Base-by-base conservation (phyloP, 164 flowering plant genomes). In the Vitis rotundifolia region DNA sequence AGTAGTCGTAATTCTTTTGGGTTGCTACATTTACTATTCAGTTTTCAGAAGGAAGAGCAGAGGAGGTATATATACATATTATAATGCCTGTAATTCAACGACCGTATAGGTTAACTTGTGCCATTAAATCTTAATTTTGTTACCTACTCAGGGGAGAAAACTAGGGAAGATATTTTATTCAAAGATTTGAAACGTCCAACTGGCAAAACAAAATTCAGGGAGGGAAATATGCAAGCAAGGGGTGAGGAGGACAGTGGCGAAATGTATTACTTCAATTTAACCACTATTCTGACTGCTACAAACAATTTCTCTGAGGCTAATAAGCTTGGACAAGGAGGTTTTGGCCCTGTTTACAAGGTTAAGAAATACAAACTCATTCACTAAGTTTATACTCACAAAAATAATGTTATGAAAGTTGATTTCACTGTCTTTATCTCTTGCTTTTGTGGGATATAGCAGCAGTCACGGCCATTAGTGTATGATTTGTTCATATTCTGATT, bases 331-430 rank as follows among this genome's bases (percentile, higher is more conserved):
- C 57, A 75, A 75, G 85, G 85, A 0, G 83, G 81, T 0, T 79
- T 77, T 68, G 82, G 85, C 16, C 63, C 79, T 0, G 88, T 87
- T 72, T 84, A 77, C 68, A 81, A 79, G 84, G 91, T 85, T 66
- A 29, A 8, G 47, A 53, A 13, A 37, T 37, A 37, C 2, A 37
- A 37, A 37, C 2, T 37, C 44, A 2, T 37, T 6, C 44, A 5
- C 44, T 37, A 37, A 37, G 7, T 37, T 37, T 3, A 6, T 37
- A 37, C 44, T 37, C 5, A 6, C 6, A 6, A 6, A 37, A 37
- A 37, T 6, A 37, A 37, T 37, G 44, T 37, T 6, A 37, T 37
- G 44, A 2, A 37, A 37, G 5, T 37, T 37, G 44, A 37, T 0
- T 37, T 37, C 44, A 37, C 44, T 37, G 44, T 6, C 44, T 37